phyloP scores from a whole-genome alignment of 768 basidiomycete species.

The Hygrocybe coccinea region DNA sequence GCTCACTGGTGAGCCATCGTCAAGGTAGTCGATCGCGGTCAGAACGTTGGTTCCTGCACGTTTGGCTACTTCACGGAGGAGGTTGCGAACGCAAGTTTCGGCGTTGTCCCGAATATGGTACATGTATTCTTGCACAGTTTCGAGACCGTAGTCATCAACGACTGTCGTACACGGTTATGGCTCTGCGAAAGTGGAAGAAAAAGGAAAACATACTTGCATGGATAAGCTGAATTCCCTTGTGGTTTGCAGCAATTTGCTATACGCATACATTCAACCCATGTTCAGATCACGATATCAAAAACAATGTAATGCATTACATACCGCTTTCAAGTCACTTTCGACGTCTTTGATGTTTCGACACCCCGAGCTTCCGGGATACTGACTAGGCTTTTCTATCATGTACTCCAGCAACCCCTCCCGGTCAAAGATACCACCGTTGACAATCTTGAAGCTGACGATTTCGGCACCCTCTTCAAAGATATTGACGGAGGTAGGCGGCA shows the following conservation, averaged over 20 bases:
- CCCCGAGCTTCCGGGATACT: slow-evolving; percentile 81
- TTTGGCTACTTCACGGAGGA: slow-evolving; percentile 70
- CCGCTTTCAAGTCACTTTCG: slow-evolving; percentile 88
- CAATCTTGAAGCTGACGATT: slow-evolving; percentile 88
- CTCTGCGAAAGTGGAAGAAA: neutral
- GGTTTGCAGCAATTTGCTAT: slow-evolving; percentile 91
- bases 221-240: slow-evolving; percentile 85
- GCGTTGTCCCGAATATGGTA: slow-evolving; percentile 85
- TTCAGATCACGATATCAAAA: slow-evolving; percentile 2
- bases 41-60: slow-evolving; percentile 62
- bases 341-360: slow-evolving; percentile 85
- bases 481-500: slow-evolving; percentile 89
- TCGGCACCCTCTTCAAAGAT: slow-evolving; percentile 94
- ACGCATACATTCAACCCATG: slow-evolving; percentile 1
- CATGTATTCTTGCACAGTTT: slow-evolving; percentile 92
- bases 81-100: slow-evolving; percentile 76
- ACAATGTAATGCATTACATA: slow-evolving; percentile 30
- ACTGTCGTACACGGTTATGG: slow-evolving; percentile 40
- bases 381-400: slow-evolving; percentile 76
- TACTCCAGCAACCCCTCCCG: slow-evolving; percentile 65
- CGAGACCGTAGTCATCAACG: slow-evolving; percentile 79
- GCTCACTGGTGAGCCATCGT: slow-evolving; percentile 79
- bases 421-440: slow-evolving; percentile 77
- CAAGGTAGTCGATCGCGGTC: slow-evolving; percentile 75
- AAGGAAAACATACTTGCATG: slow-evolving; percentile 54